A percentile compares a stretch with the other conserved stretches of the same genome.
These are phyloP conservation scores for Candida morakotiae DNA, from an alignment of 805 yeast genomes.

Conservation along the genomic window DNA sequence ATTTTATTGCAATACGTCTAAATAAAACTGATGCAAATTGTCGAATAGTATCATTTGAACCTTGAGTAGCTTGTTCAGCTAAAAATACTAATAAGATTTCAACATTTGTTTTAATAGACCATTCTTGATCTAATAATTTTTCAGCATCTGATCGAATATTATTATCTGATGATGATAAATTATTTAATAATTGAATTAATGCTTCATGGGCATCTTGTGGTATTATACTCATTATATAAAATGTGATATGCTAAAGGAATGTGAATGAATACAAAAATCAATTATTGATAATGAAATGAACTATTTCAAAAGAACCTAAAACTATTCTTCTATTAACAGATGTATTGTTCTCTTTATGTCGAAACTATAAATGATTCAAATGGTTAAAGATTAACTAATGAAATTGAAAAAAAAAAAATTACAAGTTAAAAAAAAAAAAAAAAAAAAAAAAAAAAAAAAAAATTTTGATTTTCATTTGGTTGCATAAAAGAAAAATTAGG, in stretches of 20 bases:
- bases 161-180: slow-evolving; percentile 79
- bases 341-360: too few relatives aligned
- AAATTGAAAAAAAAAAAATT: too few relatives aligned
- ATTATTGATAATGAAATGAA: too few relatives aligned
- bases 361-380: too few relatives aligned
- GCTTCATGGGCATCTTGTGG: slow-evolving; percentile 59
- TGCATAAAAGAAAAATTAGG: too few relatives aligned
- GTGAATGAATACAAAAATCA: too few relatives aligned
- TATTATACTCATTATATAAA: slow-evolving; percentile 36
- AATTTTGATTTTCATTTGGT: neutral
- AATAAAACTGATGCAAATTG: slow-evolving; percentile 85
- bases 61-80: slow-evolving; percentile 71
- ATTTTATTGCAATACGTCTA: slow-evolving; percentile 76
- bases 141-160: slow-evolving; percentile 75
- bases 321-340: too few relatives aligned
- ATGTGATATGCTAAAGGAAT: slow-evolving; percentile 1
- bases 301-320: too few relatives aligned
- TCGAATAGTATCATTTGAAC: slow-evolving; percentile 54
- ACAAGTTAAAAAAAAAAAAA: too few relatives aligned
- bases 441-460: too few relatives aligned
- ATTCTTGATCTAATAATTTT: slow-evolving; percentile 61
- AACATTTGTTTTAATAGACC: slow-evolving; percentile 68
- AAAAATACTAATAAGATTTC: slow-evolving; percentile 71
- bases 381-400: too few relatives aligned
- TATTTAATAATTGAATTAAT: slow-evolving; percentile 48